Conservation (phyloP, 495 filamentous ascomycete species). For the Trichoderma asperelloides region DNA sequence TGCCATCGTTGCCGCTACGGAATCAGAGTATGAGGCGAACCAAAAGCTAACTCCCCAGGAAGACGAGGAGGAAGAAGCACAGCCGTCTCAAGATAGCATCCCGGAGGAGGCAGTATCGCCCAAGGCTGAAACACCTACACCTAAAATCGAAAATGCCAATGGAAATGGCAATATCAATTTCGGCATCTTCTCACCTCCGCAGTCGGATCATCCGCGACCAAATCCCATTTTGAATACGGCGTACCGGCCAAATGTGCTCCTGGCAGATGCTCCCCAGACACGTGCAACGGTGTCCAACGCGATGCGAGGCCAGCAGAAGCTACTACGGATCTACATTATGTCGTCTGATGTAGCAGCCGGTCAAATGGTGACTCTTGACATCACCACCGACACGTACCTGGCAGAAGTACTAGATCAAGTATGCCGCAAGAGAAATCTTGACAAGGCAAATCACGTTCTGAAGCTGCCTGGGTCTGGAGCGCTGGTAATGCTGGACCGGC, state of each 20-base stretch:
- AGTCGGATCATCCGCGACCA: slow-evolving; percentile 33
- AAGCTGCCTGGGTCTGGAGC: slow-evolving; percentile 80
- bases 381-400: slow-evolving; percentile 88
- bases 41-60: slow-evolving; percentile 63
- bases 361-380: slow-evolving; percentile 65
- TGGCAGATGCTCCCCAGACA: slow-evolving; percentile 54
- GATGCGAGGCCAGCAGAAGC: slow-evolving; percentile 66
- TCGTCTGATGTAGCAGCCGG: slow-evolving; percentile 57
- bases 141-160: neutral
- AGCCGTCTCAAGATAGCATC: slow-evolving; percentile 14
- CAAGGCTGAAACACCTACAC: slow-evolving; percentile 16
- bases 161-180: neutral
- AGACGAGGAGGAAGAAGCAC: slow-evolving; percentile 42
- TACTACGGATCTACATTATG: slow-evolving; percentile 66
- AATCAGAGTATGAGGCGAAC: slow-evolving; percentile 69
- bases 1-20: slow-evolving; percentile 73
- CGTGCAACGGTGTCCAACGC: slow-evolving; percentile 46
- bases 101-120: slow-evolving; percentile 31
- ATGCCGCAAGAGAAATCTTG: slow-evolving; percentile 79
- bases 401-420: slow-evolving; percentile 88
- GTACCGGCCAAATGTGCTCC: slow-evolving; percentile 48
- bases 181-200: slow-evolving; percentile 26
- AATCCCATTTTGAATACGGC: slow-evolving; percentile 53
- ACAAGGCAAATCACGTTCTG: slow-evolving; percentile 81
- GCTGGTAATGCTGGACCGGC: slow-evolving; percentile 72